phyloP scores from a whole-genome alignment of 306 rosid species.

The Prunus padus region DNA sequence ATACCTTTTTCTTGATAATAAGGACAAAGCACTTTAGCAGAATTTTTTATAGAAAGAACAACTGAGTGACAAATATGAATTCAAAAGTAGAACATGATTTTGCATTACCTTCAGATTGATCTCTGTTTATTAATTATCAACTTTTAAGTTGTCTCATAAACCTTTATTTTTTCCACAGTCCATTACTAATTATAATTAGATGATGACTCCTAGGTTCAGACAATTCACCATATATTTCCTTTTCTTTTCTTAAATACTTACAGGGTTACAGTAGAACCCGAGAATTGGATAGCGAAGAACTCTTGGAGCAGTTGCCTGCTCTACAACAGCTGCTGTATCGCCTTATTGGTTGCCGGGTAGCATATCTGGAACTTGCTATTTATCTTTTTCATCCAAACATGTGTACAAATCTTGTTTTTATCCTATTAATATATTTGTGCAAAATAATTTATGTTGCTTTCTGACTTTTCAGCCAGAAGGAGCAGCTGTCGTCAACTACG shows the following conservation, averaged over 20 bases:
- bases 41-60: neutral
- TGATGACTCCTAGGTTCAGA: neutral
- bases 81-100: neutral
- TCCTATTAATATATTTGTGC: neutral
- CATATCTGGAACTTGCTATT: slow-evolving; percentile 6
- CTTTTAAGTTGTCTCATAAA: neutral
- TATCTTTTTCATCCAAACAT: neutral
- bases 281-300: slow-evolving; percentile 89
- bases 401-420: neutral
- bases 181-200: neutral
- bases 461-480: slow-evolving; percentile 88
- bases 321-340: slow-evolving; percentile 88
- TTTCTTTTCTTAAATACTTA: slow-evolving; percentile 18
- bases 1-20: neutral
- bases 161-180: neutral
- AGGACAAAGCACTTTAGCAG: neutral
- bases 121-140: neutral
- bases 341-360: slow-evolving; percentile 91
- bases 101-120: neutral
- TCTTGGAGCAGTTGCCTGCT: slow-evolving; percentile 95
- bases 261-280: slow-evolving; percentile 96
- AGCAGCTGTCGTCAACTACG: slow-evolving; percentile 81
- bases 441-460: slow-evolving; percentile 22
- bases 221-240: neutral
- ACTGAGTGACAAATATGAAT: neutral